Base-by-base conservation (phyloP, 768 basidiomycete species). In the Coprinopsis cinerea region DNA sequence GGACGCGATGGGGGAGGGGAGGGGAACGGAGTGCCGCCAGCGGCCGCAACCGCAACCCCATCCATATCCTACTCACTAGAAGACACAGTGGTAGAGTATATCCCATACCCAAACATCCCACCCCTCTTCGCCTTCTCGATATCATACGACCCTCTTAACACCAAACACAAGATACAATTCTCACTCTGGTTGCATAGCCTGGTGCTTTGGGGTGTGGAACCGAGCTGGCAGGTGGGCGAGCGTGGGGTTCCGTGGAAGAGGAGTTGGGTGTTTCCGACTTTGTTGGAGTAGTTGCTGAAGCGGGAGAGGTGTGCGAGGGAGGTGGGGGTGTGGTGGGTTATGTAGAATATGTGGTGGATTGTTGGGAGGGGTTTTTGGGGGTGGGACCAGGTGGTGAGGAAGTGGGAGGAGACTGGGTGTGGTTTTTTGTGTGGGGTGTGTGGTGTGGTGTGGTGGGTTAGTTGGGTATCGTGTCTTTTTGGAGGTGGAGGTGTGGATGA, bases 81-180 rank as follows among this genome's bases (percentile, higher is more conserved):
- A 1, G 64, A 62, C 13, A 65, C 57, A 2, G 41, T 47, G 4
- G 62, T 62, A 1, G 59, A 62, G 43, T 65, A 65, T 37, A 65
- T 65, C 27, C 64, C 64, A 7, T 59, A 58, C n/a, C 64, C 64
- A 15, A 65, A 65, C 64, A 65, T 65, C 20, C 61, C 48, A 59
- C 61, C 51, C 14, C 59, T 59, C 53, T 53, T 62, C 5, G 64
- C 61, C 28, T 56, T 55, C 49, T 63, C 64, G 56, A 65, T 63
- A 27, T 61, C 55, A 22, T 63, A 65, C 14, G 64, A 65, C 2
- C 62, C 64, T 40, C 54, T 52, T 26, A 65, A 41, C 14, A 65
- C 63, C 30, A 52, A 47, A 30, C 64, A 65, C 9, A 65, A 52
- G 44, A 55, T 59, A 36, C 64, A 65, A n/a, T n/a, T n/a, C 17